Evolutionary conservation across 2,329 filamentous ascomycete genomes (phyloP).

Genomic region (Epichloe coenophiala): DNA sequence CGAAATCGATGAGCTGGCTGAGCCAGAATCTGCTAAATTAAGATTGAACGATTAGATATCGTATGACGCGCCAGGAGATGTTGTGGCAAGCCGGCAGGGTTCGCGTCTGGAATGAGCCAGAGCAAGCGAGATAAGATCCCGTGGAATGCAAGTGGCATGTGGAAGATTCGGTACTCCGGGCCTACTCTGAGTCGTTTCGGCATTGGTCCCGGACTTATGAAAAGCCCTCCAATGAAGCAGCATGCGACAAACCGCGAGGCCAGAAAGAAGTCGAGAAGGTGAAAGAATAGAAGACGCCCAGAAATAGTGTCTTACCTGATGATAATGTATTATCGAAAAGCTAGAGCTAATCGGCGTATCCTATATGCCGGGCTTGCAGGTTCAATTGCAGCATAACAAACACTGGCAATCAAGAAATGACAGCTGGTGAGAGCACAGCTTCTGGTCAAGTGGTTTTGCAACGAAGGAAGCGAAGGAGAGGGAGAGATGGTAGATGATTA

Average conservation of each 20-base stretch:
- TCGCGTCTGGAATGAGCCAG: conserved; percentile 13
- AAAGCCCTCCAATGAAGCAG: background rate
- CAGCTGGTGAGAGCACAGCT: background rate
- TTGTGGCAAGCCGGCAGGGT: conserved; percentile 8
- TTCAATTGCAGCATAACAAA: background rate
- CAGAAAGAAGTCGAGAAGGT: background rate
- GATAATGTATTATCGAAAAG: background rate
- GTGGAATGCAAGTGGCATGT: conserved; percentile 6
- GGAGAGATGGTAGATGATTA: background rate
- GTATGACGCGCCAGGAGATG: conserved; percentile 6
- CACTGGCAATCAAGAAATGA: background rate
- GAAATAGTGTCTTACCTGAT: conserved; percentile 1
- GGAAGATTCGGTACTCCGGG: background rate
- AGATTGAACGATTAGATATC: conserved; percentile 5
- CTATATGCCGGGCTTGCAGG: background rate
- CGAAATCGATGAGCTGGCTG: background rate
- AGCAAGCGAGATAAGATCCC: conserved; percentile 3
- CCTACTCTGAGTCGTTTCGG: background rate
- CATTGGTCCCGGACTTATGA: background rate
- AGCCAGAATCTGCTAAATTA: conserved; percentile 1
- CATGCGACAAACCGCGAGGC: background rate
- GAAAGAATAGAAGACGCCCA: background rate
- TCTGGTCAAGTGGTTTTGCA: background rate
- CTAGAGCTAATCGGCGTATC: background rate
- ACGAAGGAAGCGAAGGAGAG: background rate